These are phyloP conservation scores for Cutaneotrichosporon mucoides DNA, from an alignment of 1,284 basidiomycete species.

Conservation along the genomic window DNA sequence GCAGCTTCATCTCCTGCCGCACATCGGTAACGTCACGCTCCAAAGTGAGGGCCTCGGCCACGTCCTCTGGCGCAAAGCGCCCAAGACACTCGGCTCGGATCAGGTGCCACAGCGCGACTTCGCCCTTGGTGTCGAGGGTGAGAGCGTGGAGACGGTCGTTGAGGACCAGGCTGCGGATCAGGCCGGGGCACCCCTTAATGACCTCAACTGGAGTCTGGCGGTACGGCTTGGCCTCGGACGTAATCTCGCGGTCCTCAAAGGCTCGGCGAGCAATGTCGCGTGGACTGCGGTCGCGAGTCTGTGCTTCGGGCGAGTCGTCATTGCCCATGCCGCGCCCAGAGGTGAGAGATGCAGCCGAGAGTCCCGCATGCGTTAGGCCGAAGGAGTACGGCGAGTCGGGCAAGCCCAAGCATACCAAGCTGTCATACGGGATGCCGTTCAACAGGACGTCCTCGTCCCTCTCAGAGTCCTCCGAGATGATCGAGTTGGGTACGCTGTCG, in stretches of 20 bases:
- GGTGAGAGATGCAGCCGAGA: slow-evolving; percentile 70
- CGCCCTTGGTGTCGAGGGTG: slow-evolving; percentile 78
- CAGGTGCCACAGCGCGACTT: slow-evolving; percentile 90
- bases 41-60: slow-evolving; percentile 55
- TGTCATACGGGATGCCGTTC: slow-evolving; percentile 72
- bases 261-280: slow-evolving; percentile 52
- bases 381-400: slow-evolving; percentile 67
- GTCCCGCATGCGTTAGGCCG: slow-evolving; percentile 37
- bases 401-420: slow-evolving; percentile 70
- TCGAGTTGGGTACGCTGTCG: slow-evolving; percentile 30
- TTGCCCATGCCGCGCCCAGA: slow-evolving; percentile 43
- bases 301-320: slow-evolving; percentile 20
- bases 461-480: slow-evolving; percentile 15
- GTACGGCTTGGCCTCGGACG: slow-evolving; percentile 69
- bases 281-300: slow-evolving; percentile 6
- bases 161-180: slow-evolving; percentile 75
- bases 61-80: slow-evolving; percentile 61
- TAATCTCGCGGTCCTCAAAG: slow-evolving; percentile 76
- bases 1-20: slow-evolving; percentile 46
- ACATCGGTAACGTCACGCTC: slow-evolving; percentile 30
- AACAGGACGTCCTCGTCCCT: slow-evolving; percentile 28
- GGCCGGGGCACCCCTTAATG: slow-evolving; percentile 72
- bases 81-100: slow-evolving; percentile 74
- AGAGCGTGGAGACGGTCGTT: slow-evolving; percentile 90
- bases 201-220: slow-evolving; percentile 62